Evolutionary conservation across 352 stramenopile genomes (phyloP), one percentile per base, ranked within the genome.

Genomic region (Phytophthora cryptogea): DNA sequence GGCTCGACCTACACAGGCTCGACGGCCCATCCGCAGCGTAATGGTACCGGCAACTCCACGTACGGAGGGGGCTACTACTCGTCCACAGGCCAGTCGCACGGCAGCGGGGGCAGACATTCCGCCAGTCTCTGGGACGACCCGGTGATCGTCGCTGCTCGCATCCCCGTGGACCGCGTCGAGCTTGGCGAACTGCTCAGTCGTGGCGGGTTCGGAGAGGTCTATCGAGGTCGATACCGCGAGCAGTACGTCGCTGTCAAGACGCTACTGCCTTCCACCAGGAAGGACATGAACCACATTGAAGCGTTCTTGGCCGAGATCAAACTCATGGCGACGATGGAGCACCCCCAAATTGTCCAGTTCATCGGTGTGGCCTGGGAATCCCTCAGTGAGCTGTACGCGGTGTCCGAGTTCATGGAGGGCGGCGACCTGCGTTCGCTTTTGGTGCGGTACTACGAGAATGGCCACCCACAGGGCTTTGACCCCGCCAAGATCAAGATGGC

Each of bases 331-430:
- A 51, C 68, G 11, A 61, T 83, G 42, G 68, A 76, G 3, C 74
- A 83, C 45, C 71, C 74, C 9, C 66, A 78, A 33, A 80, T 80
- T 26, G 68, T 83, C 10, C 35, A 60, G n/a, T 80, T 83, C 26
- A 28, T 80, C 2, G 74, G 74, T 1, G 73, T 83, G 31, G 71
- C 71, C 2, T 83, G 71, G 68, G 71, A 78, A 31, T 68, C 68
- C 11, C 57, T 79, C 2, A 68, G 54, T 32, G 71, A 83, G 8
- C 37, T 83, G 5, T 68, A 63, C 45, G 67, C 59, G 5, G 46
- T 83, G 35, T 67, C 61, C 0, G 74, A 81, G 56, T 80, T 77
- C 56, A 77, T 83, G 74, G 59, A 59, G 31, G 54, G 65, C 14
- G 65, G 74, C 2, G 74, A 83, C 51, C 39, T 83, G 16, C 68